A percentile compares a stretch with the other conserved stretches of the same genome.
Evolutionary conservation across 106 monocot species (phyloP).

Genomic region (Phalaenopsis aphrodite): DNA sequence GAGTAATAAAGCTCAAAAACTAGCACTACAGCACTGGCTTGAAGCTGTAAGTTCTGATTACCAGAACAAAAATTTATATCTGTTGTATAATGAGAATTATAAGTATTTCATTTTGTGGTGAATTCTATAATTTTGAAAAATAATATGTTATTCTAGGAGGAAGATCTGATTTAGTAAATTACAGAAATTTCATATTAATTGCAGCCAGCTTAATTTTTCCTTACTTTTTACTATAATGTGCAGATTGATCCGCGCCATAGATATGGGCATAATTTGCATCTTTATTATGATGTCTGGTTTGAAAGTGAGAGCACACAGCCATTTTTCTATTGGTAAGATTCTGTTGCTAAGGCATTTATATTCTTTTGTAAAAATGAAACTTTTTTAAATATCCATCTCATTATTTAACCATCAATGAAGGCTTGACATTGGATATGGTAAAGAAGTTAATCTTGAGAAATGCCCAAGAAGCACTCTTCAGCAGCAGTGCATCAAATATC

Average conservation of each 20-base stretch:
- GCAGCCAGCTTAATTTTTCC: not conserved
- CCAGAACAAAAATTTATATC: not conserved
- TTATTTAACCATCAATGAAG: slow-evolving; percentile 17
- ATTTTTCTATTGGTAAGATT: slow-evolving; percentile 59
- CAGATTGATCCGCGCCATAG: slow-evolving; percentile 82
- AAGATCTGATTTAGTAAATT: not conserved
- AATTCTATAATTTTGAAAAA: not conserved
- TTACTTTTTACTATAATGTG: slow-evolving; percentile 6
- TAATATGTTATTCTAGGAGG: not conserved
- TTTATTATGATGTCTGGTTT: slow-evolving; percentile 68
- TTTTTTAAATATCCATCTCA: not conserved
- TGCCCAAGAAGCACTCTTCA: slow-evolving; percentile 56
- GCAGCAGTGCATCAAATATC: slow-evolving; percentile 57
- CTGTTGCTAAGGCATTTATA: not conserved
- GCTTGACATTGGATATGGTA: slow-evolving; percentile 71
- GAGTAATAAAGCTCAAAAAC: slow-evolving; percentile 60
- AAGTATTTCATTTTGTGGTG: not conserved
- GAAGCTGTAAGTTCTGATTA: slow-evolving; percentile 38
- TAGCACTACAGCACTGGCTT: slow-evolving; percentile 74
- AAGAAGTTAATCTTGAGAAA: slow-evolving; percentile 54
- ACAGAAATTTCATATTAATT: not conserved
- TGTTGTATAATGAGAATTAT: not conserved
- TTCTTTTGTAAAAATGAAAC: not conserved
- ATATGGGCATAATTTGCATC: slow-evolving; percentile 60
- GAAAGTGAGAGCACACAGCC: slow-evolving; percentile 45